A percentile compares a stretch with the other conserved stretches of the same genome.
phyloP scores from a whole-genome alignment of 2,329 filamentous ascomycete genomes.

The Aspergillus ibericus region DNA sequence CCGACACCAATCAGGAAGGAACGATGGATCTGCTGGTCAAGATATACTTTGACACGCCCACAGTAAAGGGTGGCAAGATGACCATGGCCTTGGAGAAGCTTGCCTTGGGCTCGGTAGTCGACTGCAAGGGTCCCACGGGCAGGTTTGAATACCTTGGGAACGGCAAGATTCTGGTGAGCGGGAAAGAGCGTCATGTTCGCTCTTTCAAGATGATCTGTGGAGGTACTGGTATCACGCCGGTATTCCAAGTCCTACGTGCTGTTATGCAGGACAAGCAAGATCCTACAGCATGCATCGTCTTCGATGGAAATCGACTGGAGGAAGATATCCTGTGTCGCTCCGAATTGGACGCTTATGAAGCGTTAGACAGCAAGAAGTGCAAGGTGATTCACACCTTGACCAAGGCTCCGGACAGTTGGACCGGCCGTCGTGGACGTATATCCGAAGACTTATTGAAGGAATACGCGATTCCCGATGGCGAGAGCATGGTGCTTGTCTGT shows the following conservation, averaged over 20 bases:
- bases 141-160: conserved; percentile 76
- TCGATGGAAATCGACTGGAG: conserved; percentile 75
- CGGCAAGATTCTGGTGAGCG: conserved; percentile 64
- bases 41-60: conserved; percentile 66
- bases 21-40: conserved; percentile 77
- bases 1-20: conserved; percentile 61
- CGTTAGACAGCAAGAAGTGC: conserved; percentile 54
- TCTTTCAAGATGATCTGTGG: conserved; percentile 84
- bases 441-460: conserved; percentile 61
- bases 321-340: conserved; percentile 79
- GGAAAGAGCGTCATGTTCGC: conserved; percentile 57
- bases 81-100: conserved; percentile 74
- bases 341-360: conserved; percentile 67
- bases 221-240: conserved; percentile 88
- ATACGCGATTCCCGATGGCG: conserved; percentile 52
- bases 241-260: conserved; percentile 78
- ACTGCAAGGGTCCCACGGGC: conserved; percentile 86
- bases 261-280: conserved; percentile 67
- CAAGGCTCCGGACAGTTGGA: conserved; percentile 64
- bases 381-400: conserved; percentile 70
- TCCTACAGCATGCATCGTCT: conserved; percentile 66
- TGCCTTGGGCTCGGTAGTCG: conserved; percentile 69
- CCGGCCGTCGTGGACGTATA: conserved; percentile 67
- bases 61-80: conserved; percentile 71
- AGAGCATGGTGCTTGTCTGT: conserved; percentile 71